Conservation (phyloP, 139 green algal species). For the Chlamydomonas sp. region DNA sequence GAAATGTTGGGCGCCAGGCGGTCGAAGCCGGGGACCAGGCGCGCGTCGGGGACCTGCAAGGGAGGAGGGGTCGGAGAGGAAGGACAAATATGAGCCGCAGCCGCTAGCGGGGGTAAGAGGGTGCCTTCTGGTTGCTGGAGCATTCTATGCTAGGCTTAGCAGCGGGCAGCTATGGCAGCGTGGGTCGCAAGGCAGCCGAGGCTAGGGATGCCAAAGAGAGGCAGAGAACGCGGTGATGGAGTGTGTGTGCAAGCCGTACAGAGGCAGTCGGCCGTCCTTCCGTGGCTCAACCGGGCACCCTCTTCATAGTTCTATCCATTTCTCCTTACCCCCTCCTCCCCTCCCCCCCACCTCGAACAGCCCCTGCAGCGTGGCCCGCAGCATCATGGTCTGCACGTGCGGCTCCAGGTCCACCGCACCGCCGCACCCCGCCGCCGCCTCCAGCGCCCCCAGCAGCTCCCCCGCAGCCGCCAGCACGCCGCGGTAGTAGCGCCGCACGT, state of each 20-base stretch:
- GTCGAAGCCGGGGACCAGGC: constrained; percentile 2
- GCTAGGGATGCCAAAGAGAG: no score
- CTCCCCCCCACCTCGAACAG: constrained; percentile 27
- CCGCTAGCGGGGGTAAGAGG: no score
- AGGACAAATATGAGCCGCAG: no score
- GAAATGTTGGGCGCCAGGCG: constrained; percentile 1
- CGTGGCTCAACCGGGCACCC: constrained; percentile 17
- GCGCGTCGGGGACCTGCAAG: constrained; percentile 18
- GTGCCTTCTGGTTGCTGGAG: no score
- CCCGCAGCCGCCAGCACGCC: not conserved
- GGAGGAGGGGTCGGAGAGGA: not conserved
- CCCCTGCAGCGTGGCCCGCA: constrained; percentile 22
- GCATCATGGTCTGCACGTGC: constrained; percentile 16
- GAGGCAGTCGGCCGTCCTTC: no score
- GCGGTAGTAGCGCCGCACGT: constrained; percentile 34
- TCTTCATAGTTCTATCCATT: no score
- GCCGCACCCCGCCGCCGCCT: not conserved
- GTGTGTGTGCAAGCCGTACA: no score
- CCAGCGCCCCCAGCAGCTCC: constrained; percentile 13
- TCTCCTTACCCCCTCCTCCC: no score
- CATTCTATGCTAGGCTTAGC: no score
- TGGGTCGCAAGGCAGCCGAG: no score
- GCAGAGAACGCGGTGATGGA: no score
- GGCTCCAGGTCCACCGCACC: constrained; percentile 1
- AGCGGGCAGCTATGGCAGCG: no score